Evolutionary conservation across 345 rosid genomes (phyloP).

Genomic region (Leavenworthia alabamica): DNA sequence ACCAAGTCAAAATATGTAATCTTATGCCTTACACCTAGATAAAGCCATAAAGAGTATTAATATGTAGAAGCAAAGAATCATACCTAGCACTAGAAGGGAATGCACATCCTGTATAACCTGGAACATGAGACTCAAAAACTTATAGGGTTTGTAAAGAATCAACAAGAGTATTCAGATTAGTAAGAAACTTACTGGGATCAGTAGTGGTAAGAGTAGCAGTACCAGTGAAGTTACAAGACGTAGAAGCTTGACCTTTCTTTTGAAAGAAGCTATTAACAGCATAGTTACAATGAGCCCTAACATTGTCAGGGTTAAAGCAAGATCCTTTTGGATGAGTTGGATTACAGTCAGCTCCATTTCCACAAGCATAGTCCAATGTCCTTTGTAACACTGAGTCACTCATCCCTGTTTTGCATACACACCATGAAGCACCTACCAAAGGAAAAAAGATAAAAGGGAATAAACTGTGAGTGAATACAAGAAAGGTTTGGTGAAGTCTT

Average conservation of each 20-base stretch:
- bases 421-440: slow-evolving; percentile 61
- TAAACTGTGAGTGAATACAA: slow-evolving; percentile 1
- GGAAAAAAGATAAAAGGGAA: background rate
- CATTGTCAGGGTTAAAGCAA: slow-evolving; percentile 68
- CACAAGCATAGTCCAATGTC: slow-evolving; percentile 90
- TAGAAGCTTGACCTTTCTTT: slow-evolving; percentile 61
- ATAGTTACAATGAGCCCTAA: slow-evolving; percentile 68
- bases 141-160: background rate
- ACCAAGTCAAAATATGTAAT: too few relatives aligned
- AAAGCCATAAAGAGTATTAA: background rate
- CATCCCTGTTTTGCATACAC: slow-evolving; percentile 71
- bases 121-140: background rate
- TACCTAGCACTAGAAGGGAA: slow-evolving; percentile 39
- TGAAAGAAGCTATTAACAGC: slow-evolving; percentile 97
- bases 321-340: slow-evolving; percentile 50
- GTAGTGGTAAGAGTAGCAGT: slow-evolving; percentile 44
- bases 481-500: background rate
- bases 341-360: slow-evolving; percentile 89
- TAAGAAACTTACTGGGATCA: slow-evolving; percentile 50
- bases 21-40: too few relatives aligned
- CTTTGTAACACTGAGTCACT: slow-evolving; percentile 55
- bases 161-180: background rate
- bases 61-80: slow-evolving; percentile 3
- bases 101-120: slow-evolving; percentile 37
- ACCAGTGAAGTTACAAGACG: slow-evolving; percentile 77